Conservation (phyloP, 2,329 filamentous ascomycete species). For the Calonectria pauciramosa region DNA sequence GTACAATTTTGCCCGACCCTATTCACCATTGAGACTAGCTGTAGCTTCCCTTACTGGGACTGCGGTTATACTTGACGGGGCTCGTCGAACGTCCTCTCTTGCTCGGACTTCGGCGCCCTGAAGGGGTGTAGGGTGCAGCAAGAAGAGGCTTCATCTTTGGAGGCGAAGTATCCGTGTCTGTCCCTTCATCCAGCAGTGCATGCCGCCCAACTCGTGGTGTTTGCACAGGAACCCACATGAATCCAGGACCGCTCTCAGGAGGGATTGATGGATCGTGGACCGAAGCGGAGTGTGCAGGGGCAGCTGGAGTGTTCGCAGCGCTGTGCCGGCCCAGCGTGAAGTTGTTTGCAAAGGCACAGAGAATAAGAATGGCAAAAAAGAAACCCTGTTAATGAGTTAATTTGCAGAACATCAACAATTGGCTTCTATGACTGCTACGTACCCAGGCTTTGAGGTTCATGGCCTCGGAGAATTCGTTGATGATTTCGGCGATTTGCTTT, state of each 20-base stretch:
- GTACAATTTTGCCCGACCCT: conserved; percentile 33
- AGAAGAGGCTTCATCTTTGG: conserved; percentile 57
- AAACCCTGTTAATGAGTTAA: conserved; percentile 59
- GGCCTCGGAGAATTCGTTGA: conserved; percentile 93
- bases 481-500: conserved; percentile 90
- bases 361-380: conserved; percentile 63
- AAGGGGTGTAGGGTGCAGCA: conserved; percentile 61
- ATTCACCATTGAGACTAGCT: background rate
- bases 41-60: conserved; percentile 51
- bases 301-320: conserved; percentile 43
- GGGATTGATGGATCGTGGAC: conserved; percentile 43
- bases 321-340: conserved; percentile 57
- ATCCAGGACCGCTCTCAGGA: conserved; percentile 55
- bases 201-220: conserved; percentile 61
- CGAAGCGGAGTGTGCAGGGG: conserved; percentile 41
- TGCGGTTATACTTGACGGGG: conserved; percentile 60
- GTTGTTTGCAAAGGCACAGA: conserved; percentile 66
- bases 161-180: conserved; percentile 67
- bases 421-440: conserved; percentile 42
- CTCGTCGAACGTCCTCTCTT: conserved; percentile 65
- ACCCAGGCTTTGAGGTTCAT: conserved; percentile 85
- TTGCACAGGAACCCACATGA: conserved; percentile 65
- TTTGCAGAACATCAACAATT: background rate
- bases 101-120: conserved; percentile 60
- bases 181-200: conserved; percentile 59